These are phyloP conservation scores for Crithidia expoeki DNA, from an alignment of 208 protist species.

Conservation along the genomic window DNA sequence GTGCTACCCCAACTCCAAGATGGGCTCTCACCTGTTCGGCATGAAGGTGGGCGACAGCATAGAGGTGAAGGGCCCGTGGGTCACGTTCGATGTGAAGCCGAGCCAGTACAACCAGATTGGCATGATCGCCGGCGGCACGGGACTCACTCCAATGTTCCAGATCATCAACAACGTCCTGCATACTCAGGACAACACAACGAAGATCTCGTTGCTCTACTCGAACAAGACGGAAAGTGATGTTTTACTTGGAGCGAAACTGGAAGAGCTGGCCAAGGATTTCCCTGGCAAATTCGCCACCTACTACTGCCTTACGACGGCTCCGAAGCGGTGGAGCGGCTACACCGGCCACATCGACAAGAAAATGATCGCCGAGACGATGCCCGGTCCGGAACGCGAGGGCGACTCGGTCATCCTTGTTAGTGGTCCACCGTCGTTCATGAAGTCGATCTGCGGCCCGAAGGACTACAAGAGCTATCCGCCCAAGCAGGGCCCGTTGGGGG, in stretches of 20 bases:
- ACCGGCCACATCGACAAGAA: constrained; percentile 62
- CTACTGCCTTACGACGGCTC: constrained; percentile 69
- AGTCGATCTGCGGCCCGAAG: constrained; percentile 75
- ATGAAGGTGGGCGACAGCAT: constrained; percentile 87
- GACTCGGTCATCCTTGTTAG: constrained; percentile 63
- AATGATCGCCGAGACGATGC: constrained; percentile 73
- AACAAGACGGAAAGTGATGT: constrained; percentile 87
- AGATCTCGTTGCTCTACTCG: constrained; percentile 73
- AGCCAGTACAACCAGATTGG: constrained; percentile 75
- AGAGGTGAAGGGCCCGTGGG: constrained; percentile 81
- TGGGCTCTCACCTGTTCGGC: constrained; percentile 84
- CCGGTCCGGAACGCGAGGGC: constrained; percentile 37
- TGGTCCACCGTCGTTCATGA: constrained; percentile 83
- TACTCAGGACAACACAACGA: constrained; percentile 56
- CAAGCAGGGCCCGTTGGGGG: constrained; percentile 63
- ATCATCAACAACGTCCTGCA: constrained; percentile 67
- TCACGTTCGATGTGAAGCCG: constrained; percentile 67
- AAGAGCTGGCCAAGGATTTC: constrained; percentile 51
- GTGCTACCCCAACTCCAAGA: constrained; percentile 86
- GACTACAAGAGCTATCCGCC: constrained; percentile 52
- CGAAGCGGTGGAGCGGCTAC: constrained; percentile 56
- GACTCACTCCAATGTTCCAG: constrained; percentile 93
- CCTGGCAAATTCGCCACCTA: constrained; percentile 66
- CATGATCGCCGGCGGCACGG: constrained; percentile 90
- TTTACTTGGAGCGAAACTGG: constrained; percentile 71